phyloP scores from a whole-genome alignment of 768 basidiomycete genomes.

The Leccinum incarnatum region DNA sequence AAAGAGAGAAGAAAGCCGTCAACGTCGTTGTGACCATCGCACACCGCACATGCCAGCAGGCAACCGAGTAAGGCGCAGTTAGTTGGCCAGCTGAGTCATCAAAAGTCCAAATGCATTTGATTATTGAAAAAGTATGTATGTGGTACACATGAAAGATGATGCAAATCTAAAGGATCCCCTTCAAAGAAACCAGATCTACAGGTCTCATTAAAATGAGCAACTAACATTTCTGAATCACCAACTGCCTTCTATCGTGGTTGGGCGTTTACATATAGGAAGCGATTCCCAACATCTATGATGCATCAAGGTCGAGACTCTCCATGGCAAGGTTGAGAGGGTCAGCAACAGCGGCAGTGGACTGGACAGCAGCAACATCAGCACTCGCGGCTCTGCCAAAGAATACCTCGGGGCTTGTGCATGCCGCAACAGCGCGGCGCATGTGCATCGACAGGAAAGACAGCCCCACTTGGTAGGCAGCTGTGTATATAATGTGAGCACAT shows the following conservation, averaged over 20 bases:
- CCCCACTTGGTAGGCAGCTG: conserved; percentile 97
- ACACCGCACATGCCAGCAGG: conserved; percentile 5
- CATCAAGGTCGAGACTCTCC: conserved; percentile 44
- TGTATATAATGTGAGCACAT: conserved; percentile 6
- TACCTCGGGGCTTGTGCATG: conserved; percentile 90
- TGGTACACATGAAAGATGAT: neutral
- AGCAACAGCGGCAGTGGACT: conserved; percentile 37
- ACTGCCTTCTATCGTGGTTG: conserved; percentile 2
- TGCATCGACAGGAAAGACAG: conserved; percentile 88
- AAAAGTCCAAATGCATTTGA: neutral
- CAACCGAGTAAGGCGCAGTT: neutral
- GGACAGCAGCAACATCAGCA: conserved; percentile 34
- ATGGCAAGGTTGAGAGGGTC: conserved; percentile 65
- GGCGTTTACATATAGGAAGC: conserved; percentile 7
- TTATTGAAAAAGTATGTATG: neutral
- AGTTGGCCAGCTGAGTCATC: conserved; percentile 20
- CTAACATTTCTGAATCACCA: neutral
- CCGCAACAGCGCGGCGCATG: conserved; percentile 93
- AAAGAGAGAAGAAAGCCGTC: conserved; percentile 47
- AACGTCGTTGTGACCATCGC: conserved; percentile 41
- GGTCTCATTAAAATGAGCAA: conserved; percentile 6
- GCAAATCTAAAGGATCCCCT: conserved; percentile 1
- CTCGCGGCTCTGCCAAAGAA: conserved; percentile 63
- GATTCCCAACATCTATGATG: conserved; percentile 17
- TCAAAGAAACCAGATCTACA: neutral